phyloP scores from a whole-genome alignment of 208 protist genomes.

The Acanthamoeba royreba region DNA sequence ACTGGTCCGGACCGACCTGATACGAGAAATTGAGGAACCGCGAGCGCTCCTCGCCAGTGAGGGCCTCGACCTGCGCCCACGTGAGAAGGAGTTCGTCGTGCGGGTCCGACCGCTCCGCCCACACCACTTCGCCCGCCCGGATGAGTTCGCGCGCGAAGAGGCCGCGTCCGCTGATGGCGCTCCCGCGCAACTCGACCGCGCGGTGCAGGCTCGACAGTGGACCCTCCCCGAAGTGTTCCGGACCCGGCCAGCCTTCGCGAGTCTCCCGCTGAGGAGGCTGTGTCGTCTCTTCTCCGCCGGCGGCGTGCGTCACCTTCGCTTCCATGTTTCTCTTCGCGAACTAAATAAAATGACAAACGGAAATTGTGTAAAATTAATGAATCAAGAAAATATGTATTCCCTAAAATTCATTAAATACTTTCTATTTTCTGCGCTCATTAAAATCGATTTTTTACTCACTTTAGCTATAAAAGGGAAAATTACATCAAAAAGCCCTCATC shows the following conservation, averaged over 20 bases:
- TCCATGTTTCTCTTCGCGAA: not conserved
- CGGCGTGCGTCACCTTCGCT: not conserved
- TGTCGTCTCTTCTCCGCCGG: too few species aligned
- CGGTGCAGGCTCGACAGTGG: not conserved
- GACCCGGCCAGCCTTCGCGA: not conserved
- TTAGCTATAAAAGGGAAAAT: too few species aligned
- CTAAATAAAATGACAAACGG: not conserved
- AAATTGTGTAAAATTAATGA: too few species aligned
- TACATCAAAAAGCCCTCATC: too few species aligned
- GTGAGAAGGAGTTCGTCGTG: not conserved
- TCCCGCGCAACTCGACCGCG: not conserved
- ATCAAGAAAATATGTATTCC: too few species aligned
- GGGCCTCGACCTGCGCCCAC: not conserved
- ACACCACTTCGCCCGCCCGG: slow-evolving; percentile 8
- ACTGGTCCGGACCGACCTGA: not conserved
- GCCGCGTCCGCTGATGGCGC: not conserved
- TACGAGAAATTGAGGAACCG: slow-evolving; percentile 19
- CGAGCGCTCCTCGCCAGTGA: not conserved
- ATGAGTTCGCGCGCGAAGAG: slow-evolving; percentile 7
- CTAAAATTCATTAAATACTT: too few species aligned
- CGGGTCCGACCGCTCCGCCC: slow-evolving; percentile 2
- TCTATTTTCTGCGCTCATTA: too few species aligned
- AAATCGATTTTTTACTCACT: too few species aligned
- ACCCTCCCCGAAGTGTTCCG: slow-evolving; percentile 5
- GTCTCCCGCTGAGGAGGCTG: too few species aligned